Base-by-base conservation (phyloP, 2,329 filamentous ascomycete genomes). In the Sclerotinia trifoliorum region DNA sequence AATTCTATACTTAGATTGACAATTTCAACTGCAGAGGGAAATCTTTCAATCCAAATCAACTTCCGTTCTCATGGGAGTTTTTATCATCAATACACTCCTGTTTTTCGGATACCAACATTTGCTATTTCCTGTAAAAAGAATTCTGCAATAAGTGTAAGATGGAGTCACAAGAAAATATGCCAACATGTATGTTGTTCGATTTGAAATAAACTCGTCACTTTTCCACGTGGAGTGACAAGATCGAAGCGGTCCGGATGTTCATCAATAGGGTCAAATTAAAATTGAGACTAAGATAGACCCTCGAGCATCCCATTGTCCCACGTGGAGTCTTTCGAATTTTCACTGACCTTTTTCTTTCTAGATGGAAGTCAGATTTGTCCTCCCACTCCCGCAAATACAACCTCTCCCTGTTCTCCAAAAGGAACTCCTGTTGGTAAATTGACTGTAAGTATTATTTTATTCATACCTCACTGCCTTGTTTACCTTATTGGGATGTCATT, bases 321-420 rank as follows among this genome's bases (percentile, higher is more conserved):
- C 17, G 32, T 26, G 2, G 29, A 48, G 5, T 48, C 8, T 60
- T 51, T 42, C 7, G 13, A 3, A 15, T 26, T 63, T 51, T 19
- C 19, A 51, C 60, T 63, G n/a, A 63, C 15, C 13, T 24, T 62
- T 26, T 63, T 39, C 48, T 5, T 42, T 26, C 32, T 51, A 63
- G 60, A 19, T 63, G 46, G 60, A 35, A 63, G 60, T 17, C 60
- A 63, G 46, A 63, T 21, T 51, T 17, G 46, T 42, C 42, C 46
- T 63, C 60, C 39, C 15, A 42, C 39, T 42, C 39, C 60, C 26
- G 19, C 46, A 51, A 63, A 51, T 10, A 42, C 15, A 63, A 63
- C 8, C 15, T 39, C 60, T 39, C 8, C 60, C 21, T 21, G 26
- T 32, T 39, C 15, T 52, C 48, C 46, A 35, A 42, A 39, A 8